phyloP scores from a whole-genome alignment of 1,284 basidiomycete species.

The Trichosporon inkin region DNA sequence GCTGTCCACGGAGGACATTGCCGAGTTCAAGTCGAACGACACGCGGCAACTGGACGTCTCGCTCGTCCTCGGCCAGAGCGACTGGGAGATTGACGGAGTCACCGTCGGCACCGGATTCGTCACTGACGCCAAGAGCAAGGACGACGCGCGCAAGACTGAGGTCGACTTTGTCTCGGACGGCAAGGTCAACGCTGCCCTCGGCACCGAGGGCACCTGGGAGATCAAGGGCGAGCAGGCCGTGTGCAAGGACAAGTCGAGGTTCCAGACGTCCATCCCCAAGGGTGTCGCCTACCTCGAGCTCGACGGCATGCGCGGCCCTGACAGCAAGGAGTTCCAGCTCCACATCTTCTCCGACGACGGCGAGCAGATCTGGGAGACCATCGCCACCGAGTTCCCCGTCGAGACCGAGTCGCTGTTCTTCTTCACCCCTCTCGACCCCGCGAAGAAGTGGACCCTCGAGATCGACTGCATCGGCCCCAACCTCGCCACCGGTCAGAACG shows the following conservation, averaged over 20 bases:
- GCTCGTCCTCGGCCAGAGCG: constrained; percentile 2
- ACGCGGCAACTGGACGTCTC: neutral
- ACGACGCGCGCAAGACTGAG: neutral
- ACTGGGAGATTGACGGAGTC: neutral
- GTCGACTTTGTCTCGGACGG: neutral
- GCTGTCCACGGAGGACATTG: neutral
- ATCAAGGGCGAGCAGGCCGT: neutral
- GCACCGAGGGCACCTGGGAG: constrained; percentile 6
- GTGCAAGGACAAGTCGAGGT: constrained; percentile 1
- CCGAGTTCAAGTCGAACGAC: constrained; percentile 2
- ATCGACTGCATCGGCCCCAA: constrained; percentile 1
- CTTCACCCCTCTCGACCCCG: constrained; percentile 3
- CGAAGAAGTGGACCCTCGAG: constrained; percentile 7
- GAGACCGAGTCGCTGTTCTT: neutral
- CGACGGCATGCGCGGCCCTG: neutral
- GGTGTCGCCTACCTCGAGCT: constrained; percentile 4
- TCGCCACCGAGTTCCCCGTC: constrained; percentile 1
- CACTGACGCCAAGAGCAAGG: neutral
- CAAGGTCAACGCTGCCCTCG: constrained; percentile 4
- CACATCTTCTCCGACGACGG: constrained; percentile 94
- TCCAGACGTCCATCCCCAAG: constrained; percentile 1
- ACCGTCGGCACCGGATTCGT: neutral
- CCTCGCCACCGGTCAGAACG: neutral
- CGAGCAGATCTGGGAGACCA: constrained; percentile 57
- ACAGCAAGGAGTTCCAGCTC: constrained; percentile 1